These are phyloP conservation scores for Solanum arcanum DNA, from an alignment of 257 asterid genomes.

Conservation along the genomic window DNA sequence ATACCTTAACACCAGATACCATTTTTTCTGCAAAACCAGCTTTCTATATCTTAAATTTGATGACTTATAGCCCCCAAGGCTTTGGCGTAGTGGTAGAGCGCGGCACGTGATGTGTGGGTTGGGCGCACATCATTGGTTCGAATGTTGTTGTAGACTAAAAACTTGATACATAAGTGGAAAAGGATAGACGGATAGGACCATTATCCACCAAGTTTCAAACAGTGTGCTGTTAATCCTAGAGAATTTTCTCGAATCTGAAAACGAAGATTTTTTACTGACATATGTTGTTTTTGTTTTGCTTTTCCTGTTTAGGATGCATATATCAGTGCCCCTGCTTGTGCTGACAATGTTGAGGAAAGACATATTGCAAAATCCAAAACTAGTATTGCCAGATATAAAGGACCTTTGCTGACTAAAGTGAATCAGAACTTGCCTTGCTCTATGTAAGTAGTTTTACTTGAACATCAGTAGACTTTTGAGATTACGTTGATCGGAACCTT, in stretches of 20 bases:
- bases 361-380: background rate
- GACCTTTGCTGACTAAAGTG: constrained; percentile 23
- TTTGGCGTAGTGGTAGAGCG: background rate
- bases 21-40: background rate
- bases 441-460: constrained; percentile 22
- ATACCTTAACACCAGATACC: background rate
- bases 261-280: background rate
- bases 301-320: constrained; percentile 33
- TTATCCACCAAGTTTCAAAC: background rate
- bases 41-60: background rate
- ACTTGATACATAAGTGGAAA: background rate
- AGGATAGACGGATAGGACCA: background rate
- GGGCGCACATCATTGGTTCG: background rate
- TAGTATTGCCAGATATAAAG: constrained; percentile 8
- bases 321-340: constrained; percentile 18
- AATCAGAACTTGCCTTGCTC: constrained; percentile 7
- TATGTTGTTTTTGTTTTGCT: background rate
- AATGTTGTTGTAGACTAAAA: background rate
- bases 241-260: background rate
- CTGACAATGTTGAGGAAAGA: background rate
- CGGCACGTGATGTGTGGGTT: background rate
- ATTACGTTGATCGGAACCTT: background rate
- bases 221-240: background rate
- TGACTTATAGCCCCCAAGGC: background rate
- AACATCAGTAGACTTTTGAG: background rate